Conservation (phyloP, 345 rosid species). For the Kernera saxatilis region DNA sequence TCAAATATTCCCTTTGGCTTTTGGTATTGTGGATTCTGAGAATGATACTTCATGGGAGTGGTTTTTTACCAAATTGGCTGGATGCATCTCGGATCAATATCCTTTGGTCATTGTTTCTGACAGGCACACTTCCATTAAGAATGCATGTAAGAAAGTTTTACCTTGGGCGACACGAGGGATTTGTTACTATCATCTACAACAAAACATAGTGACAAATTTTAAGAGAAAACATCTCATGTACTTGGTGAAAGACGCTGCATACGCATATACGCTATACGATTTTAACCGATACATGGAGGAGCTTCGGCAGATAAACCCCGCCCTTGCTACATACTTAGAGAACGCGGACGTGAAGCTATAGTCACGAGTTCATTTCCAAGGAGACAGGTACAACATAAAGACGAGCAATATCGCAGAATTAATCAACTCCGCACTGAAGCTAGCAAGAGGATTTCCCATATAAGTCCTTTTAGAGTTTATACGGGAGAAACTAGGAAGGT, state of each 20-base stretch:
- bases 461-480: not conserved
- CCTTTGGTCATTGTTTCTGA: not conserved
- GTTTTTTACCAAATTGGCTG: not conserved
- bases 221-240: not conserved
- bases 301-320: rapidly evolving
- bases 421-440: not conserved
- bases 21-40: not conserved
- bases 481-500: not conserved
- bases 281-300: too few relatives aligned
- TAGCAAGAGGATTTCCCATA: not conserved
- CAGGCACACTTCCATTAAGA: not conserved
- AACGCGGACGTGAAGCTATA: not conserved
- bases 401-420: not conserved
- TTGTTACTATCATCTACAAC: not conserved
- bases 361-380: not conserved
- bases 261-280: not conserved
- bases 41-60: not conserved
- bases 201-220: not conserved
- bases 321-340: not conserved
- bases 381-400: not conserved
- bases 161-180: not conserved
- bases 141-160: not conserved
- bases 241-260: not conserved
- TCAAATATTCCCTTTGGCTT: not conserved
- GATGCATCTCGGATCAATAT: not conserved